These are phyloP conservation scores for Mycena rosella DNA, from an alignment of 768 basidiomycete genomes.

Conservation along the genomic window DNA sequence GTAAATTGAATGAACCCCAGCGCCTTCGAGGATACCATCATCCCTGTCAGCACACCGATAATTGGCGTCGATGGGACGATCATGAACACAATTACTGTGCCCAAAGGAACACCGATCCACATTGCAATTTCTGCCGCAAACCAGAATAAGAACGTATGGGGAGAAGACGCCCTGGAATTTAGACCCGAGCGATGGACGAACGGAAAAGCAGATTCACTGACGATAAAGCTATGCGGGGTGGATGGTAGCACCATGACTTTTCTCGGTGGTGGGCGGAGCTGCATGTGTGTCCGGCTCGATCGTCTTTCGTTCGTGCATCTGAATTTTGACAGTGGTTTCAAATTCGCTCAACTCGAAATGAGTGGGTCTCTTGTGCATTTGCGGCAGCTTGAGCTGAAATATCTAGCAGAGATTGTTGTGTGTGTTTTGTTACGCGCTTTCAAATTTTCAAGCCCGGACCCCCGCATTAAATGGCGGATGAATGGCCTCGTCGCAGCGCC, in stretches of 20 bases:
- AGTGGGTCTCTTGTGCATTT: neutral
- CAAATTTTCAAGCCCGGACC: neutral
- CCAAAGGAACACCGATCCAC: neutral
- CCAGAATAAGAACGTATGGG: neutral
- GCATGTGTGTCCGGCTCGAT: neutral
- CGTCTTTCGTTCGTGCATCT: neutral
- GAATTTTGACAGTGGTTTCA: neutral
- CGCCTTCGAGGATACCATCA: neutral
- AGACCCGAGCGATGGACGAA: neutral
- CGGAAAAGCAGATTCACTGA: neutral
- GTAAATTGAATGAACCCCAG: neutral
- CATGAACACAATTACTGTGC: neutral
- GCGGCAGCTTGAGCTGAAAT: neutral
- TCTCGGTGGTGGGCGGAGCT: neutral
- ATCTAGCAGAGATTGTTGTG: neutral
- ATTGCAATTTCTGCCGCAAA: conserved; percentile 1
- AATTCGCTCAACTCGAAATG: neutral
- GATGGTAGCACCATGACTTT: neutral
- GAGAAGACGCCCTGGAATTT: neutral
- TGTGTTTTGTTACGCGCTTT: neutral
- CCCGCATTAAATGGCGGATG: neutral
- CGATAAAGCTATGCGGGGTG: neutral
- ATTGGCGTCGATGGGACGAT: neutral
- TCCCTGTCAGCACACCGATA: neutral
- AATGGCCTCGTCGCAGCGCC: neutral